phyloP scores from a whole-genome alignment of 306 rosid genomes.

The Quercus bicolor region DNA sequence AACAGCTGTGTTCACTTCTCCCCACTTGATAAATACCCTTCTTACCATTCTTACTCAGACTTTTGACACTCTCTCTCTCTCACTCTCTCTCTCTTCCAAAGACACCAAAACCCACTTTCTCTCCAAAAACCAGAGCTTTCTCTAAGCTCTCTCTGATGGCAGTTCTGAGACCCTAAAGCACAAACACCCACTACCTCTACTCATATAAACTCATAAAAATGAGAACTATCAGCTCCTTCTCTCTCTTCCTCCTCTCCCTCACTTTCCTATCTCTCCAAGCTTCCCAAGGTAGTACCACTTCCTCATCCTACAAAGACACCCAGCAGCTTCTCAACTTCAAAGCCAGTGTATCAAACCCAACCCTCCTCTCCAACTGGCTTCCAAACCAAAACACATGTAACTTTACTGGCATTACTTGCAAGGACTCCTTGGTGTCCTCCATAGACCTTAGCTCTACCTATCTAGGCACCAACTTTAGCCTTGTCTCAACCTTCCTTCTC shows the following conservation, averaged over 20 bases:
- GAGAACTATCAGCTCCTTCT: conserved; percentile 20
- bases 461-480: conserved; percentile 52
- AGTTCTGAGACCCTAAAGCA: conserved; percentile 29
- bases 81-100: not conserved
- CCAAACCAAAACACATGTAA: conserved; percentile 51
- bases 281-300: conserved; percentile 1
- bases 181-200: not conserved
- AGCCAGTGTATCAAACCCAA: conserved; percentile 47
- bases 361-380: conserved; percentile 55
- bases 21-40: conserved; percentile 79
- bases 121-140: conserved; percentile 20
- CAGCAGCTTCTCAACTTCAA: conserved; percentile 65
- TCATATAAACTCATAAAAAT: conserved; percentile 9
- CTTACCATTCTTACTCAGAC: conserved; percentile 43
- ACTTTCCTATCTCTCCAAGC: conserved; percentile 14
- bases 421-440: conserved; percentile 44
- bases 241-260: conserved; percentile 10
- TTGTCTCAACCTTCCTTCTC: conserved; percentile 41
- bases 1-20: conserved; percentile 60
- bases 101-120: conserved; percentile 1
- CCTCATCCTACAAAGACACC: conserved; percentile 17
- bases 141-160: conserved; percentile 61
- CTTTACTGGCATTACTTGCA: conserved; percentile 62
- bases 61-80: conserved; percentile 65
- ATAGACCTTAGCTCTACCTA: conserved; percentile 51